Conservation (phyloP, 805 yeast genomes). For the Saturnispora quitensis region DNA sequence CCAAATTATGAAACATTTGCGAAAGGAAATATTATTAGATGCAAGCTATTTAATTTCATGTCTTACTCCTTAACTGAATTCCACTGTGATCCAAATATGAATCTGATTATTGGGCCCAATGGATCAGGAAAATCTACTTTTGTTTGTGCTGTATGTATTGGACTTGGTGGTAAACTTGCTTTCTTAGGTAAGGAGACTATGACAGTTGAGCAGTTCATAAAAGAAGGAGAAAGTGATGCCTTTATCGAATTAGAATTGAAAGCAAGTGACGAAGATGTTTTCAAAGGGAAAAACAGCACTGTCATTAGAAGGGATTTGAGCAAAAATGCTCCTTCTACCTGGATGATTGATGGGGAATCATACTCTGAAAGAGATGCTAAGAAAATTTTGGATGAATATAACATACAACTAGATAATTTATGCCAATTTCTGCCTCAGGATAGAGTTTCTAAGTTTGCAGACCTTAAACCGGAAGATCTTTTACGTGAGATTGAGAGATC, state of each 20-base stretch:
- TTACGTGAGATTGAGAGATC: constrained; percentile 76
- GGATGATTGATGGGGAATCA: constrained; percentile 38
- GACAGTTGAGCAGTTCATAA: constrained; percentile 59
- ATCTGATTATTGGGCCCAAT: constrained; percentile 92
- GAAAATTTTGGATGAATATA: constrained; percentile 37
- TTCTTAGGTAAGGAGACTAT: constrained; percentile 60
- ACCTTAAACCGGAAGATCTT: constrained; percentile 63
- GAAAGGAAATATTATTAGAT: constrained; percentile 41
- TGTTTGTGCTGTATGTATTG: constrained; percentile 86
- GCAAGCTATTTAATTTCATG: constrained; percentile 53
- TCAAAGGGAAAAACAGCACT: constrained; percentile 18
- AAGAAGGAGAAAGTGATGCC: constrained; percentile 46
- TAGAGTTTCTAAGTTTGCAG: constrained; percentile 86
- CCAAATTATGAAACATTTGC: constrained; percentile 26
- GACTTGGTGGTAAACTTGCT: constrained; percentile 72
- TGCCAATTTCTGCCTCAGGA: constrained; percentile 96
- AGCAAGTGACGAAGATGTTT: constrained; percentile 27
- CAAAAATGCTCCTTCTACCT: constrained; percentile 35
- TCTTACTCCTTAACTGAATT: constrained; percentile 65
- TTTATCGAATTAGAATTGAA: constrained; percentile 44
- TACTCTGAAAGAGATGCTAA: constrained; percentile 39
- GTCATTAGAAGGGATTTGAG: constrained; percentile 36
- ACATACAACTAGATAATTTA: constrained; percentile 81
- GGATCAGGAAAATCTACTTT: constrained; percentile 94
- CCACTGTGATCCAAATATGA: constrained; percentile 69